These are phyloP conservation scores for Aspergillus calidoustus DNA, from an alignment of 2,329 filamentous ascomycete genomes.

Conservation along the genomic window DNA sequence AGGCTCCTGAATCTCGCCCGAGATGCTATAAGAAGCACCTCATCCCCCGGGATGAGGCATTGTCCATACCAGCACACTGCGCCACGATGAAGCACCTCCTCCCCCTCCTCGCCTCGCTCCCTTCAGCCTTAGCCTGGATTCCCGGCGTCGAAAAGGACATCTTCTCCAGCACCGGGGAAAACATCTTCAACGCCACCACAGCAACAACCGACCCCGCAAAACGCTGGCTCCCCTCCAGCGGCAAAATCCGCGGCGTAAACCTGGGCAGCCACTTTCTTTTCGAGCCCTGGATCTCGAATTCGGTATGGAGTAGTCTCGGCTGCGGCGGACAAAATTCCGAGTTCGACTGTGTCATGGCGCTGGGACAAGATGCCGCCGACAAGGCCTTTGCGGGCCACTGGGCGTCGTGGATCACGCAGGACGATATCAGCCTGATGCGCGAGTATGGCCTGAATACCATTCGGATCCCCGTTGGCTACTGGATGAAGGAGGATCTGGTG, in stretches of 20 bases:
- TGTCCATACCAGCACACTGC: too few species aligned
- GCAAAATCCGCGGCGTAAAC: slow-evolving; percentile 61
- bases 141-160: slow-evolving; percentile 30
- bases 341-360: slow-evolving; percentile 58
- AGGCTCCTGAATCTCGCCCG: too few species aligned
- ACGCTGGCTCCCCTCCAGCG: slow-evolving; percentile 9
- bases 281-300: slow-evolving; percentile 59
- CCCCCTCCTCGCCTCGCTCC: slow-evolving; percentile 31
- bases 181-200: slow-evolving; percentile 26
- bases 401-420: slow-evolving; percentile 54
- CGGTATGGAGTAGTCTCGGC: slow-evolving; percentile 55
- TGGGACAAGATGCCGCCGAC: slow-evolving; percentile 55
- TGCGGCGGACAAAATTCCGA: slow-evolving; percentile 54
- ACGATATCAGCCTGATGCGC: slow-evolving; percentile 57
- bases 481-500: slow-evolving; percentile 58
- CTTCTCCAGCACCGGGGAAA: slow-evolving; percentile 27
- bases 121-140: not conserved
- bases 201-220: not conserved
- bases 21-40: too few species aligned
- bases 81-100: not conserved
- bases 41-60: too few species aligned
- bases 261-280: slow-evolving; percentile 57
- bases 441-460: slow-evolving; percentile 58
- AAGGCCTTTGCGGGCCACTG: slow-evolving; percentile 57
- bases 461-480: slow-evolving; percentile 61